Conservation (phyloP, 208 protist species). For the Trypanosoma rangeli region DNA sequence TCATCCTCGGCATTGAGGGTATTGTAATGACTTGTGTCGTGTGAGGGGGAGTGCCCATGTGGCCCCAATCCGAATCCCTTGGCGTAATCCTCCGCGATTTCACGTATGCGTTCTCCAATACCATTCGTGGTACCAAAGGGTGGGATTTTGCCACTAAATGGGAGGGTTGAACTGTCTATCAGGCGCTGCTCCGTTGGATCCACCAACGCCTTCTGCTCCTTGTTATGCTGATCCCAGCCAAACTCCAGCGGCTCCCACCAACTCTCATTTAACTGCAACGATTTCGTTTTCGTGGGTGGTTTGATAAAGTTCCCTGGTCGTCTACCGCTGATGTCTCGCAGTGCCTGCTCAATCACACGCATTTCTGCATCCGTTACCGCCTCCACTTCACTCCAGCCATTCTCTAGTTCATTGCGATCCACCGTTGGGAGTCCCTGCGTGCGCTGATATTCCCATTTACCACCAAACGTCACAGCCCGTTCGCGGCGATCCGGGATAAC, state of each 20-base stretch:
- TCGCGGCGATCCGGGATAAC: slow-evolving; percentile 76
- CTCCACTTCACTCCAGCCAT: slow-evolving; percentile 70
- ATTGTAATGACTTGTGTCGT: slow-evolving; percentile 64
- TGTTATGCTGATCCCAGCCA: slow-evolving; percentile 86
- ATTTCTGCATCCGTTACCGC: slow-evolving; percentile 70
- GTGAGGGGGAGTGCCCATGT: slow-evolving; percentile 69
- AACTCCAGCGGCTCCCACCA: slow-evolving; percentile 81
- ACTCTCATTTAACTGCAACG: slow-evolving; percentile 75
- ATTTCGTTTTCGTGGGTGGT: slow-evolving; percentile 54
- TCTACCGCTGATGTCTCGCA: slow-evolving; percentile 88
- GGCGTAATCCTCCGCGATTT: slow-evolving; percentile 70
- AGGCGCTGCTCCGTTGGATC: slow-evolving; percentile 71
- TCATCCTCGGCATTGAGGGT: slow-evolving; percentile 56
- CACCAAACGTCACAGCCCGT: slow-evolving; percentile 65
- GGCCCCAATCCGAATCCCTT: slow-evolving; percentile 88
- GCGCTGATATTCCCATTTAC: slow-evolving; percentile 81
- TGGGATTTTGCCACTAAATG: slow-evolving; percentile 77
- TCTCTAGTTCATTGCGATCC: slow-evolving; percentile 88
- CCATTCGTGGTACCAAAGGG: slow-evolving; percentile 82
- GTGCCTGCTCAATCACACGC: slow-evolving; percentile 79
- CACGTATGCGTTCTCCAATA: slow-evolving; percentile 86
- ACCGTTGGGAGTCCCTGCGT: slow-evolving; percentile 79
- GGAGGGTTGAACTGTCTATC: slow-evolving; percentile 58
- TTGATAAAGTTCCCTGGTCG: slow-evolving; percentile 90
- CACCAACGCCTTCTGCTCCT: slow-evolving; percentile 58